A percentile compares a stretch with the other conserved stretches of the same genome.
These are phyloP conservation scores for Bromus sterilis DNA, from an alignment of 176 grass and related monocot species.

Conservation along the genomic window DNA sequence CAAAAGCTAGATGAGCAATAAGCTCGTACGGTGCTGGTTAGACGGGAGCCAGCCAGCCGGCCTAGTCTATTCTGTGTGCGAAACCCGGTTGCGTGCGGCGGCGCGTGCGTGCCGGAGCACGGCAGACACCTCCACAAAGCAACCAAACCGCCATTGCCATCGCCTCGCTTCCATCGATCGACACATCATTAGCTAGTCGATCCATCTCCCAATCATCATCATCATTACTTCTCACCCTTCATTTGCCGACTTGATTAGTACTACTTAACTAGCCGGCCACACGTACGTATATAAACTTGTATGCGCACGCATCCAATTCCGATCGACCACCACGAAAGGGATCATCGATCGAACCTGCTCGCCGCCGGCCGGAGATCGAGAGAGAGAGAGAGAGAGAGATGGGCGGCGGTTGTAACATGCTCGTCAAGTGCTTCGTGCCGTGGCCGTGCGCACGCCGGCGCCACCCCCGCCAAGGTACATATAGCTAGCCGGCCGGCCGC, in stretches of 20 bases:
- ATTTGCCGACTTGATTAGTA: background rate
- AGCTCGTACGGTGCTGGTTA: too few species aligned
- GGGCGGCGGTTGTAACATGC: background rate
- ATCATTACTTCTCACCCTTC: background rate
- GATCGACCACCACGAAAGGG: too few species aligned
- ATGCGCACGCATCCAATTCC: too few species aligned
- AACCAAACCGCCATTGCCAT: background rate
- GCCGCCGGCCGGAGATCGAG: too few species aligned
- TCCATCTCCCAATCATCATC: background rate
- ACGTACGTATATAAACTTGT: background rate
- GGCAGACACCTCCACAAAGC: background rate
- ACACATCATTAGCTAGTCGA: too few species aligned
- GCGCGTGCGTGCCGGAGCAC: constrained; percentile 22
- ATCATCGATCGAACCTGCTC: too few species aligned
- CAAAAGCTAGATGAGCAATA: too few species aligned
- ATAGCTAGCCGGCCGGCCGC: background rate
- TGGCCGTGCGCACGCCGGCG: background rate
- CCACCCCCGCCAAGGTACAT: background rate
- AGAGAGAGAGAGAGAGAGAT: background rate
- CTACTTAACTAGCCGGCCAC: background rate
- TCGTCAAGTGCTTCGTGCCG: background rate
- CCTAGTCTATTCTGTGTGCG: background rate
- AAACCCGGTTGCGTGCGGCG: constrained; percentile 16
- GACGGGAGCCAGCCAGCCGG: too few species aligned
- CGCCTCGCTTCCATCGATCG: constrained; percentile 6